Evolutionary conservation across 2,329 filamentous ascomycete species (phyloP), one percentile per base, ranked within the genome.

Genomic region (Cytospora piceae): DNA sequence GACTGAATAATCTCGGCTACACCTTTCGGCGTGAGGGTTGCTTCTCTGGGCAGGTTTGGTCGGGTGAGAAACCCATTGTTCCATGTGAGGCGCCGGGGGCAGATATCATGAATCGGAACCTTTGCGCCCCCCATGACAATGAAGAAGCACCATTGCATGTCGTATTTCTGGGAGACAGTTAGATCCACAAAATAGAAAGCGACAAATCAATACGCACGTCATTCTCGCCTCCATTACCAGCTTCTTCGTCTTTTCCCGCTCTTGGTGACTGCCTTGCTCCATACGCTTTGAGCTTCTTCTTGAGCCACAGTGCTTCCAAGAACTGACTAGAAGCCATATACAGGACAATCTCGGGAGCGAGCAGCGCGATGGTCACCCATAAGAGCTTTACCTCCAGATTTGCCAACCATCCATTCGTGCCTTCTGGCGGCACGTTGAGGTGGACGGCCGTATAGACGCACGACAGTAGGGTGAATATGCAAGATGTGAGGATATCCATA

Each of bases 371-470:
- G 2, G 46, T 39, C 14, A 59, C 51, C 67, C 67, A 68, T 17
- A 32, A 39, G 1, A 39, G 17, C 55, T 65, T 68, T n/a, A n/a
- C 9, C 8, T 53, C 29, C 14, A 27, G 11, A 2, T 63, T 27
- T 8, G 61, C n/a, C 4, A 29, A 39, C 31, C 20, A 52, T 22
- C 34, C 15, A 15, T 37, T 22, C 4, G 34, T 34, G 17, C 58
- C 24, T 12, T 46, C 52, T 14, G 34, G 5, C 31, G 67, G 67
- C n/a, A 68, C 52, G 34, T 67, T 68, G 60, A 68, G 64, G 27
- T 68, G 64, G n/a, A 68, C 54, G 3, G 67, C 67, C 1, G 67
- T 68, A 46, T 68, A 68, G 8, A 68, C 46, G 32, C 67, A 64
- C 1, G 62, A 54, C 3, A 63, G 37, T 8, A 63, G 55, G 2